Percentiles rank a stretch among this genome's conserved stretches.
phyloP scores from a whole-genome alignment of 129 eudicot genomes.

The Logfia minima region DNA sequence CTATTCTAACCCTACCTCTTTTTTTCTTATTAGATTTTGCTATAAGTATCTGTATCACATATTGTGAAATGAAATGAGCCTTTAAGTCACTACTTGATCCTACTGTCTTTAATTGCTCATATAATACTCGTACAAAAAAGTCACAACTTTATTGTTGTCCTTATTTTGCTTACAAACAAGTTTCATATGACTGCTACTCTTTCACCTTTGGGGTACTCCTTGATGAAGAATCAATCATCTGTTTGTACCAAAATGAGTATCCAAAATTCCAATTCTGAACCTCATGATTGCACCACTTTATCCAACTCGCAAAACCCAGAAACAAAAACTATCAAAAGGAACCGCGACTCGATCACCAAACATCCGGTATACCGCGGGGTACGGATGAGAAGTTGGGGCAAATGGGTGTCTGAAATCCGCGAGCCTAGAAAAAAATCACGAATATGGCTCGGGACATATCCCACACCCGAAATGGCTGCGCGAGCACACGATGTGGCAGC shows the following conservation, averaged over 20 bases:
- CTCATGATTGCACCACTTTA: slow-evolving; percentile 15
- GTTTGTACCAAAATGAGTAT: slow-evolving; percentile 9
- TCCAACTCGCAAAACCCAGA: slow-evolving; percentile 16
- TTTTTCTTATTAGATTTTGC: neutral
- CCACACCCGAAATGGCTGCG: slow-evolving; percentile 96
- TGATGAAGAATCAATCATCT: slow-evolving; percentile 20
- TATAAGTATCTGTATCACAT: slow-evolving; percentile 32
- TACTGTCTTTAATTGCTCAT: slow-evolving; percentile 14
- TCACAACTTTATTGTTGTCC: neutral
- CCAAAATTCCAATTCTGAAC: slow-evolving; percentile 13
- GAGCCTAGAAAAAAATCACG: slow-evolving; percentile 84
- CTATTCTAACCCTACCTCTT: neutral
- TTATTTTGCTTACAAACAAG: neutral
- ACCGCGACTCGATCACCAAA: slow-evolving; percentile 33
- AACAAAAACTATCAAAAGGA: slow-evolving; percentile 26
- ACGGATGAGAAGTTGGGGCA: slow-evolving; percentile 91
- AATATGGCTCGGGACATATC: slow-evolving; percentile 85
- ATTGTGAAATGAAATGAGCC: slow-evolving; percentile 9
- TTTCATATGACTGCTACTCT: slow-evolving; percentile 20
- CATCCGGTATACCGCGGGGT: slow-evolving; percentile 83
- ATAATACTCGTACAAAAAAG: neutral
- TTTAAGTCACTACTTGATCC: slow-evolving; percentile 14
- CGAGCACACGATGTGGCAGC: slow-evolving; percentile 86
- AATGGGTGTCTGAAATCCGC: slow-evolving; percentile 94
- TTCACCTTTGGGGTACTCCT: slow-evolving; percentile 24